These are phyloP conservation scores for Phytophthora quininea DNA, from an alignment of 352 stramenopile species.

Conservation along the genomic window DNA sequence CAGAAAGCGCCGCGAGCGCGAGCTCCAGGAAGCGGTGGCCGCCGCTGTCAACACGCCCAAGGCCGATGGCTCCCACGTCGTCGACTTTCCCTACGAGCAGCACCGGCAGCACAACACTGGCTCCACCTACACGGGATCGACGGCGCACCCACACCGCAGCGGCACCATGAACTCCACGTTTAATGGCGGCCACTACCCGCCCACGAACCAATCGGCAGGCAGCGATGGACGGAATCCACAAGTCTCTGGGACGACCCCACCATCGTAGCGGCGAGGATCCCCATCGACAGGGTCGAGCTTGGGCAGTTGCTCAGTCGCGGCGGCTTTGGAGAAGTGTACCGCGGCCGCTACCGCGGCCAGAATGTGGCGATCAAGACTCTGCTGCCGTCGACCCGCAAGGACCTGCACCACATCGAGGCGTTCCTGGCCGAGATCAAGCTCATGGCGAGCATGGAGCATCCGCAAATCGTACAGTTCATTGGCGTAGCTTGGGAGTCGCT, in stretches of 20 bases:
- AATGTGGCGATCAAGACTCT: slow-evolving; percentile 48
- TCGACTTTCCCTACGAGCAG: slow-evolving; percentile 26
- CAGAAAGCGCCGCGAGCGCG: slow-evolving; percentile 18
- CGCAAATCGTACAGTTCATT: slow-evolving; percentile 47
- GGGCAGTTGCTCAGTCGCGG: slow-evolving; percentile 39
- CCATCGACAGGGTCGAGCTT: slow-evolving; percentile 43
- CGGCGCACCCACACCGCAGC: slow-evolving; percentile 14
- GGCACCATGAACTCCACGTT: slow-evolving; percentile 14
- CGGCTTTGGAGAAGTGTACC: slow-evolving; percentile 47
- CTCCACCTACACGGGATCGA: slow-evolving; percentile 31
- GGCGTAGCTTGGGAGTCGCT: slow-evolving; percentile 55
- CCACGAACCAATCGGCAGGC: slow-evolving; percentile 6
- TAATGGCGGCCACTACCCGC: slow-evolving; percentile 14
- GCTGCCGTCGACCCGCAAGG: slow-evolving; percentile 34
- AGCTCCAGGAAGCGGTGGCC: slow-evolving; percentile 26
- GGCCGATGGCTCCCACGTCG: slow-evolving; percentile 17
- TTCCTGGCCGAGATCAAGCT: slow-evolving; percentile 54
- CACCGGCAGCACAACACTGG: slow-evolving; percentile 24
- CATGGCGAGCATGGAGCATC: slow-evolving; percentile 44
- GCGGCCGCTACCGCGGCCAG: slow-evolving; percentile 39
- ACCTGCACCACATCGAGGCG: slow-evolving; percentile 41
- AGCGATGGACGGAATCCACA: slow-evolving; percentile 13
- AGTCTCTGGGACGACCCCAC: slow-evolving; percentile 45
- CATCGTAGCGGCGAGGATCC: slow-evolving; percentile 45
- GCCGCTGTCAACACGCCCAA: slow-evolving; percentile 28